Base-by-base conservation (phyloP, 2,329 filamentous ascomycete species). In the Pestalotiopsis sp. region DNA sequence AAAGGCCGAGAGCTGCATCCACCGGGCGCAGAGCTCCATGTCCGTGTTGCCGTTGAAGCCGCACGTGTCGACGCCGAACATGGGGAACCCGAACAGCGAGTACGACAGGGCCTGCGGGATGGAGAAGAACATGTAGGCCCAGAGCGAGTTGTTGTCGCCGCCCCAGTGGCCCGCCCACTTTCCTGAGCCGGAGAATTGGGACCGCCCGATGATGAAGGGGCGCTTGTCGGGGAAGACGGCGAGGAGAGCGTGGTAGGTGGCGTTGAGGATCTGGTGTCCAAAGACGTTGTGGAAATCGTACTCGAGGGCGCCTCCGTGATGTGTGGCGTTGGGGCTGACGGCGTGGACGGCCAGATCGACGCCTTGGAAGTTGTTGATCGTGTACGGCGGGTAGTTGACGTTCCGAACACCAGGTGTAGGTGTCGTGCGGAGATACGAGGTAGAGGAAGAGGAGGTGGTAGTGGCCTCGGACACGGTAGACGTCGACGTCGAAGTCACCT, bases 231-330 rank as follows among this genome's bases (percentile, higher is more conserved):
- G 89, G 69, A 89, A 88, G 20, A 93, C 83, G 2, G 83, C 78
- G 3, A 91, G 81, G 39, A 96, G 87, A 68, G 89, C 92, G 61
- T 91, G 82, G 76, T 94, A 93, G 0, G 93, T 96, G 11, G 92
- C 92, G 69, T 92, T 92, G 68, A 94, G 83, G 72, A 95, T 92
- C 77, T 91, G 89, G 74, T 92, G 86, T 0, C 93, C 93, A 74
- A 86, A 95, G 1, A 96, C 81, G 75, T 93, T 96, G 83, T 97
- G 94, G 31, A 93, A 88, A 76, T 97, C 93, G 76, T 97, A 97
- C 76, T 97, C 92, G 55, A 88, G 78, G 1, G 88, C 84, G 3
- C 92, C 93, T 72, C 93, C 92, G 60, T 87, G 83, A 75, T 96
- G 92, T 2, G 91, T 94, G 0, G 93, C 91, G 31, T 68, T 65